A percentile compares a stretch with the other conserved stretches of the same genome.
Evolutionary conservation across 2,329 filamentous ascomycete genomes (phyloP).

Genomic region (Didymella exigua): DNA sequence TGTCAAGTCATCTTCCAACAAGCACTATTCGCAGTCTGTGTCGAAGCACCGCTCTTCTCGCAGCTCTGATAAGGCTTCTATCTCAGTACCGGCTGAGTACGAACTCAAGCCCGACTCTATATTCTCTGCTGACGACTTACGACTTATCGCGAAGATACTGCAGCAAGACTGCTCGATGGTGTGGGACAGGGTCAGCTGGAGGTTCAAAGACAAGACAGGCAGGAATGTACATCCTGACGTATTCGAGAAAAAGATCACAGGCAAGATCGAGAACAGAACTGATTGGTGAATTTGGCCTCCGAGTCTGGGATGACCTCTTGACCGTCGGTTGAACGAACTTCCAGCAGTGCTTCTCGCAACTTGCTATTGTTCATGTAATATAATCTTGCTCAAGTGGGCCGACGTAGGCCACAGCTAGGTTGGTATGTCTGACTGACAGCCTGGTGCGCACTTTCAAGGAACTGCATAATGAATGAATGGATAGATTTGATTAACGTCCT

Average conservation of each 20-base stretch:
- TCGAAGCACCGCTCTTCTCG: background rate
- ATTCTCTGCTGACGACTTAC: conserved; percentile 44
- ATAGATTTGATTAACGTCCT: no score
- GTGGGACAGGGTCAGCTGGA: conserved; percentile 55
- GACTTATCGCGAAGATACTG: conserved; percentile 53
- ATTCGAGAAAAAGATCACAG: conserved; percentile 51
- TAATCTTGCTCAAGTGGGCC: no score
- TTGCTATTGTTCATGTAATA: no score
- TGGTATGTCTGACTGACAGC: no score
- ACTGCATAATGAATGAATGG: no score
- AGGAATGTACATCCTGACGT: conserved; percentile 52
- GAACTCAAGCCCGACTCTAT: conserved; percentile 36
- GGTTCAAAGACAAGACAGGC: conserved; percentile 58
- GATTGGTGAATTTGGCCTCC: no score
- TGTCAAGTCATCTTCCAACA: conserved; percentile 2
- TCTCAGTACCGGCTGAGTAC: conserved; percentile 10
- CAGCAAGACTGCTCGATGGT: conserved; percentile 51
- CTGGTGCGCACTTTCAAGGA: no score
- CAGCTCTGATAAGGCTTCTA: background rate
- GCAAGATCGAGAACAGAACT: conserved; percentile 20
- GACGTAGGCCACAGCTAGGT: no score
- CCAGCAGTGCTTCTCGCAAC: no score
- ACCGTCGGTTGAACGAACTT: background rate
- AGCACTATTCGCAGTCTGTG: background rate
- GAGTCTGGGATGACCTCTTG: background rate